These are phyloP conservation scores for Steccherinum ochraceum DNA, from an alignment of 768 basidiomycete species.

Conservation along the genomic window DNA sequence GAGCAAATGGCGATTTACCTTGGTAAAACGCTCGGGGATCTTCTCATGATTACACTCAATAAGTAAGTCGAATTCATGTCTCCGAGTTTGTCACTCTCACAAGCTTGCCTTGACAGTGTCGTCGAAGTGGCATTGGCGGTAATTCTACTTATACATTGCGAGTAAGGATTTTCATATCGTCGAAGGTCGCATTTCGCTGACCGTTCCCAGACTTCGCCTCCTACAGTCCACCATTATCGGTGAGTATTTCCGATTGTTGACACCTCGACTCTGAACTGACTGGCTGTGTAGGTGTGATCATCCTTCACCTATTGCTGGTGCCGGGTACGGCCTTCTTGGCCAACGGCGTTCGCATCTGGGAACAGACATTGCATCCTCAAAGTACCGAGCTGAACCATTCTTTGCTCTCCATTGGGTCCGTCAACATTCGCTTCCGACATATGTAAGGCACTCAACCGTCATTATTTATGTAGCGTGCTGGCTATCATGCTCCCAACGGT, in stretches of 20 bases:
- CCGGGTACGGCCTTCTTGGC: constrained; percentile 68
- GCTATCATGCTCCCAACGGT: constrained; percentile 59
- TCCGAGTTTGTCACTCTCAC: too few relatives aligned
- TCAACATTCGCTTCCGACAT: too few relatives aligned
- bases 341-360: constrained; percentile 59
- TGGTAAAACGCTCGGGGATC: constrained; percentile 55
- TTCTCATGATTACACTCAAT: constrained; percentile 56
- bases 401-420: constrained; percentile 62
- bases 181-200: neutral
- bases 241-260: constrained; percentile 14
- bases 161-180: constrained; percentile 52
- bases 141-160: constrained; percentile 59
- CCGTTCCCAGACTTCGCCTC: constrained; percentile 41
- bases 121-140: constrained; percentile 72
- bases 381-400: constrained; percentile 62
- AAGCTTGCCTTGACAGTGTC: too few relatives aligned
- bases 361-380: constrained; percentile 65
- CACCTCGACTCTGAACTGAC: too few relatives aligned
- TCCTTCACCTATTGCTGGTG: constrained; percentile 68
- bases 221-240: constrained; percentile 67
- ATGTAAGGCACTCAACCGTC: too few relatives aligned
- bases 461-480: constrained; percentile 25
- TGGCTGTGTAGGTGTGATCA: constrained; percentile 55
- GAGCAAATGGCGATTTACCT: constrained; percentile 52
- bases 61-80: constrained; percentile 55